Percentiles rank a stretch among this genome's conserved stretches.
Conservation (phyloP, 331 rosid species). For the Quercus tomentella region DNA sequence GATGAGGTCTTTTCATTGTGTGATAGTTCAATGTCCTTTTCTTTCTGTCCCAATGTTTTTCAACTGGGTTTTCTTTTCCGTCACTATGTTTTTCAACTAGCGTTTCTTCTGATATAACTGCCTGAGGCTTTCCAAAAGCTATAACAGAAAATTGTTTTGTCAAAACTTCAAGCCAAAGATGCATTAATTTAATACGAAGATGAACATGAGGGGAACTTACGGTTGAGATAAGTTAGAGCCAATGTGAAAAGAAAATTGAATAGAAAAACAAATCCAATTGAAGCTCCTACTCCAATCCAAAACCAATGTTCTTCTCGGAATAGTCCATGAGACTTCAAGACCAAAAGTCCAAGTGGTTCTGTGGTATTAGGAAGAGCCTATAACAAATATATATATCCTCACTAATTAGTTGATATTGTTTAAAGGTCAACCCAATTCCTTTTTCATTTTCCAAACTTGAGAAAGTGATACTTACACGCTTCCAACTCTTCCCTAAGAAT, state of each 20-base stretch:
- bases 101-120: slow-evolving; percentile 61
- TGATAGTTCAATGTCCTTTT: slow-evolving; percentile 5
- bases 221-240: slow-evolving; percentile 65
- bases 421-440: too few species aligned
- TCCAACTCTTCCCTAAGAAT: slow-evolving; percentile 74
- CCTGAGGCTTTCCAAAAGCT: slow-evolving; percentile 72
- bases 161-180: not conserved
- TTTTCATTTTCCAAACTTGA: not conserved
- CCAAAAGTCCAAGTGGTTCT: slow-evolving; percentile 61
- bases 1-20: too few species aligned
- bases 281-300: slow-evolving; percentile 92
- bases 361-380: slow-evolving; percentile 55
- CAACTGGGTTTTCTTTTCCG: slow-evolving; percentile 1
- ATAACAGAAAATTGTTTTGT: slow-evolving; percentile 24
- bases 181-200: not conserved
- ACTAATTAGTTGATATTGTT: not conserved
- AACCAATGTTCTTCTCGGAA: slow-evolving; percentile 72
- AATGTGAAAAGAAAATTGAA: slow-evolving; percentile 70
- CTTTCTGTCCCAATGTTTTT: not conserved
- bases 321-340: slow-evolving; percentile 70
- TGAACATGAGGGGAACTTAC: slow-evolving; percentile 30
- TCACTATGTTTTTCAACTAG: slow-evolving; percentile 49
- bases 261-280: slow-evolving; percentile 54
- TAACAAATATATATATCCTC: slow-evolving; percentile 2
- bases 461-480: slow-evolving; percentile 52